These are phyloP conservation scores for Musa balbisiana DNA, from an alignment of 202 grass and related monocot species.

Conservation along the genomic window DNA sequence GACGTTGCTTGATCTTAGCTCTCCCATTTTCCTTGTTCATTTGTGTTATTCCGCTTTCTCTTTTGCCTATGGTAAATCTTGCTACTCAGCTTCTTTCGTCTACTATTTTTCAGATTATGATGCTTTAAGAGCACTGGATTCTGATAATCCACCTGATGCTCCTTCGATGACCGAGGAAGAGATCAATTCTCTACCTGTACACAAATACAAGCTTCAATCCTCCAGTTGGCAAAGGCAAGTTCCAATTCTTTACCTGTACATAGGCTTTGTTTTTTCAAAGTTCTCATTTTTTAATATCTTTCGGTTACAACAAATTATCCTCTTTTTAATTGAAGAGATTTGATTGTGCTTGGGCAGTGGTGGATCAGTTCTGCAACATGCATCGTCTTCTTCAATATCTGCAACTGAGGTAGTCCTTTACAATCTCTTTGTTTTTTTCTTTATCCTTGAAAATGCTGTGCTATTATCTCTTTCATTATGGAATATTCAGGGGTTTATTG, in stretches of 20 bases:
- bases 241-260: conserved; percentile 21
- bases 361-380: conserved; percentile 31
- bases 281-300: not conserved
- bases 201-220: conserved; percentile 68
- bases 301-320: not conserved
- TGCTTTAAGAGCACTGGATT: conserved; percentile 71
- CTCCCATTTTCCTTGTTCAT: not conserved
- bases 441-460: not conserved
- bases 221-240: conserved; percentile 49
- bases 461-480: no score
- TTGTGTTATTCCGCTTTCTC: conserved; percentile 9
- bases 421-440: not conserved
- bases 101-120: conserved; percentile 69
- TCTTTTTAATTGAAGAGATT: not conserved
- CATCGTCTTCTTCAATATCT: conserved; percentile 33
- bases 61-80: not conserved
- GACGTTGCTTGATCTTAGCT: not conserved
- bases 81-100: not conserved
- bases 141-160: conserved; percentile 54
- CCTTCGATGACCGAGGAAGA: conserved; percentile 97
- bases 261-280: not conserved
- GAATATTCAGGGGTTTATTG: no score
- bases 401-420: conserved; percentile 45
- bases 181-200: conserved; percentile 87
- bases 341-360: conserved; percentile 34